phyloP scores from a whole-genome alignment of 2,329 filamentous ascomycete genomes.

The Microcyclospora tardicrescens region DNA sequence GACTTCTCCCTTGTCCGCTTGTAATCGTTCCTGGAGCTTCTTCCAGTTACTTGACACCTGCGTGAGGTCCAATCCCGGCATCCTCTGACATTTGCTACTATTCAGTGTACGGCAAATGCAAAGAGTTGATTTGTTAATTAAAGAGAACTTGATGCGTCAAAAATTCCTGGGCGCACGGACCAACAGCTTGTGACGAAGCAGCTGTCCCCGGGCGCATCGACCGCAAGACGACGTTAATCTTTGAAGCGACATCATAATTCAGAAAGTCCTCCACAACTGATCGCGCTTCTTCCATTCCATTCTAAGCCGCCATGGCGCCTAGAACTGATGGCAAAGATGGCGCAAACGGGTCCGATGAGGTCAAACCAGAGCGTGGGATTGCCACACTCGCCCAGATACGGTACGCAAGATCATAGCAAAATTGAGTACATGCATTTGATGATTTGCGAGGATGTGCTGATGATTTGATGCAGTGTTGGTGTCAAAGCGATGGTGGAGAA shows the following conservation, averaged over 20 bases:
- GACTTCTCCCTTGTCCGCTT: slow-evolving; percentile 19
- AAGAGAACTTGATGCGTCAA: too few species aligned
- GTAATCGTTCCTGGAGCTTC: slow-evolving; percentile 51
- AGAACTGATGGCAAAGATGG: slow-evolving; percentile 31
- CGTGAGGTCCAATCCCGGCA: slow-evolving; percentile 25
- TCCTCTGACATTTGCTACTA: slow-evolving; percentile 6
- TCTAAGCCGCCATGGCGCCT: slow-evolving; percentile 36
- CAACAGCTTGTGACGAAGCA: background rate
- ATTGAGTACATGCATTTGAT: background rate
- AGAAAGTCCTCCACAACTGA: background rate
- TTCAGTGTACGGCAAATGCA: too few species aligned
- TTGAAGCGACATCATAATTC: background rate
- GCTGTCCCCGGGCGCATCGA: background rate
- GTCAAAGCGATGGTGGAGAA: slow-evolving; percentile 57
- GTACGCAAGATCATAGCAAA: slow-evolving; percentile 34
- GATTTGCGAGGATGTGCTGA: slow-evolving; percentile 5
- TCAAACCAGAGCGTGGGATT: slow-evolving; percentile 57
- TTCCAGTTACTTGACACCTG: slow-evolving; percentile 57
- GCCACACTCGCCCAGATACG: slow-evolving; percentile 74
- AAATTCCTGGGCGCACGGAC: slow-evolving; percentile 1
- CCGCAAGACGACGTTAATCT: background rate
- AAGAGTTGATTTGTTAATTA: too few species aligned
- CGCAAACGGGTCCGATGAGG: slow-evolving; percentile 17
- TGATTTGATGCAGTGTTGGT: slow-evolving; percentile 41
- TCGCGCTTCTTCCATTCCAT: background rate